Conservation (phyloP, 2,329 filamentous ascomycete species). For the Calonectria pseudoturangicola region DNA sequence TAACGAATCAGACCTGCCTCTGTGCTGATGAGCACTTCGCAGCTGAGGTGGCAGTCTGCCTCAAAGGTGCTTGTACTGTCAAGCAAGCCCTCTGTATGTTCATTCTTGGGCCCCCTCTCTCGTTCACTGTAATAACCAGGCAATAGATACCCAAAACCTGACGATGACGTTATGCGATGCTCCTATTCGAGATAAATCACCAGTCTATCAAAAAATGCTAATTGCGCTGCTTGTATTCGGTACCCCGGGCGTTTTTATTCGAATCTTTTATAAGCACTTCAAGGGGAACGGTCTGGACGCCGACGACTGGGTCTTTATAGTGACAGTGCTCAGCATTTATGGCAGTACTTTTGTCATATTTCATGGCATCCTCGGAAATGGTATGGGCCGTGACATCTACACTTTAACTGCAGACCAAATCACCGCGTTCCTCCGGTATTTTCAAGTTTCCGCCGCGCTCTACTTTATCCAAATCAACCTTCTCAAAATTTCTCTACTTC, state of each 20-base stretch:
- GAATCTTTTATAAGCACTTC: neutral
- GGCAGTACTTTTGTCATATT: neutral
- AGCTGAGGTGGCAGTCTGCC: neutral
- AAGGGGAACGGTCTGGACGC: neutral
- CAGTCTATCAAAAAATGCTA: neutral
- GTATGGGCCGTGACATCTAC: neutral
- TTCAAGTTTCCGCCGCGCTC: neutral
- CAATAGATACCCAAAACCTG: neutral
- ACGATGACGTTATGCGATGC: neutral
- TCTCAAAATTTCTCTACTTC: neutral
- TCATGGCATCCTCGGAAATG: neutral
- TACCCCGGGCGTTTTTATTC: neutral
- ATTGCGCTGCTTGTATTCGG: neutral
- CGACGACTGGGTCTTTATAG: neutral
- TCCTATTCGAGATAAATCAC: conserved; percentile 1
- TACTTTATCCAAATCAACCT: conserved; percentile 6
- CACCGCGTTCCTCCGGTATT: neutral
- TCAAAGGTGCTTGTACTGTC: neutral
- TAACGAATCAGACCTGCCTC: neutral
- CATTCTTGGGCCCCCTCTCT: neutral
- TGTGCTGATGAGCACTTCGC: neutral
- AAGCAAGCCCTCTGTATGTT: neutral
- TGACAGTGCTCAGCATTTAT: neutral
- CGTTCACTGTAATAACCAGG: neutral
- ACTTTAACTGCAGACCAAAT: neutral